phyloP scores from a whole-genome alignment of 2,329 filamentous ascomycete genomes.

The Malbranchea zuffiana region DNA sequence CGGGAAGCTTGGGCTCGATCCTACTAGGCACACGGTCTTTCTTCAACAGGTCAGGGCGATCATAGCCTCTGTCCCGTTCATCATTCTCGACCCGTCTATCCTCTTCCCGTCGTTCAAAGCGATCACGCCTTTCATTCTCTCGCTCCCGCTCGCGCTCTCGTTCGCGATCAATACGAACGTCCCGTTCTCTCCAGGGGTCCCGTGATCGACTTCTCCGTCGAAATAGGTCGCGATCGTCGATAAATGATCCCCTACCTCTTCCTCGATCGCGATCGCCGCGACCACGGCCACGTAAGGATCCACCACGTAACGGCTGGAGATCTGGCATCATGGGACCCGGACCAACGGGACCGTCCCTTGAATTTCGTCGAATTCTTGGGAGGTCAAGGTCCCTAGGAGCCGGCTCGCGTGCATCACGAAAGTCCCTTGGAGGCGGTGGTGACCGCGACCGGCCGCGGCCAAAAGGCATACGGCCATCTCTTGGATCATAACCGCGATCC shows the following conservation, averaged over 20 bases:
- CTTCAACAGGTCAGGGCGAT: conserved; percentile 29
- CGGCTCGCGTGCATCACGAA: conserved; percentile 30
- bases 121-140: conserved; percentile 14
- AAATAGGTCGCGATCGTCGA: conserved; percentile 35
- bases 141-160: conserved; percentile 23
- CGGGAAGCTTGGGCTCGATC: conserved; percentile 19
- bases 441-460: conserved; percentile 37
- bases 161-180: conserved; percentile 18
- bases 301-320: conserved; percentile 28
- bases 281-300: conserved; percentile 32
- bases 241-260: conserved; percentile 30
- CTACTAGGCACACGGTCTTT: conserved; percentile 27
- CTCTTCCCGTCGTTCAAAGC: conserved; percentile 24
- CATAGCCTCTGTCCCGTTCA: conserved; percentile 19
- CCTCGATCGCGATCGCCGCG: conserved; percentile 36
- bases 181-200: conserved; percentile 35
- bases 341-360: conserved; percentile 33
- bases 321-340: conserved; percentile 29
- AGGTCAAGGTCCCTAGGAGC: conserved; percentile 29
- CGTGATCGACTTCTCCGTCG: conserved; percentile 36
- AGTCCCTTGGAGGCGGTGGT: conserved; percentile 30
- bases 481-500: conserved; percentile 37
- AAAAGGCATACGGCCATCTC: conserved; percentile 35
- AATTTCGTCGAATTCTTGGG: conserved; percentile 34
- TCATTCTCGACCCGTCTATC: conserved; percentile 21